Evolutionary conservation across 176 grass and related monocot species (phyloP).

Genomic region (Eremochloa ophiuroides): DNA sequence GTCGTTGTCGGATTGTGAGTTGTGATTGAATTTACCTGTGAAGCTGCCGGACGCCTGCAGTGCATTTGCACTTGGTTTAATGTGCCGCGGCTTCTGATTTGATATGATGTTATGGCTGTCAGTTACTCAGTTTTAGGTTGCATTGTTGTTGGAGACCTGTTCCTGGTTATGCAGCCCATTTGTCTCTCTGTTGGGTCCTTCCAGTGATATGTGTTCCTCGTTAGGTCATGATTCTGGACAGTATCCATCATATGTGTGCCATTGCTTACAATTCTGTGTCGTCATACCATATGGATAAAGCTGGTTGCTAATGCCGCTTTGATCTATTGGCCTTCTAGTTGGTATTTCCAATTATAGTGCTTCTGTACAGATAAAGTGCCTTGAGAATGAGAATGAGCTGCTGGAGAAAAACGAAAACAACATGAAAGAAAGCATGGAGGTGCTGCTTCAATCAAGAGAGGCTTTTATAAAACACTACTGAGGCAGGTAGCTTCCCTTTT

Average conservation of each 20-base stretch:
- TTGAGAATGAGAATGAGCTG: slow-evolving; percentile 71
- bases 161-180: neutral
- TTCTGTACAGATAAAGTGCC: slow-evolving; percentile 59
- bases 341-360: neutral
- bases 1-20: neutral
- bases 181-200: neutral
- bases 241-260: neutral
- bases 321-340: neutral
- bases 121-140: neutral
- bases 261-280: neutral
- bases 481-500: slow-evolving; percentile 36
- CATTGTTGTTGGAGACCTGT: neutral
- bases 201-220: neutral
- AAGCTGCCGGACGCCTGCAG: neutral
- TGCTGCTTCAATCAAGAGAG: slow-evolving; percentile 70
- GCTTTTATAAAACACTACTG: slow-evolving; percentile 62
- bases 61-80: neutral
- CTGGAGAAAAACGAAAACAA: slow-evolving; percentile 61
- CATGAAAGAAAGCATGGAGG: slow-evolving; percentile 63
- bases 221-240: neutral
- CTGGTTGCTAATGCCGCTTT: neutral
- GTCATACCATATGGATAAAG: neutral
- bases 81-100: neutral
- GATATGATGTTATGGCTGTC: neutral
- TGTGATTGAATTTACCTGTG: neutral